Evolutionary conservation across 352 stramenopile species (phyloP).

Genomic region (Globisporangium nagaii): DNA sequence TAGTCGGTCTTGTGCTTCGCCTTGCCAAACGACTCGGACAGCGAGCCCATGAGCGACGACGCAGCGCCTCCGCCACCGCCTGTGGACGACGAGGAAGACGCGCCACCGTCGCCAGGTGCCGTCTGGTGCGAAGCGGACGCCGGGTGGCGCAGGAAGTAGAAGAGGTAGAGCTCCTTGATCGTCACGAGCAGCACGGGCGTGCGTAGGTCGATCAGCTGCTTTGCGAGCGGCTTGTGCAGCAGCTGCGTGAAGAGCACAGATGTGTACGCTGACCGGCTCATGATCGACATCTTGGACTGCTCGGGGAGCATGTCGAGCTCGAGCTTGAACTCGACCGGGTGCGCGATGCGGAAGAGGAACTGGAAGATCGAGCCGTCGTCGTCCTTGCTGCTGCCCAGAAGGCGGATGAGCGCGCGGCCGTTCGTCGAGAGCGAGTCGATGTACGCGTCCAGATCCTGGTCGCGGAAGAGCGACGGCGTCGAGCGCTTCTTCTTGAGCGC

Average conservation of each 20-base stretch:
- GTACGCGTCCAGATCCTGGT: conserved; percentile 53
- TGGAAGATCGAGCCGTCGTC: conserved; percentile 76
- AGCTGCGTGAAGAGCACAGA: conserved; percentile 79
- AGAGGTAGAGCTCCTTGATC: conserved; percentile 81
- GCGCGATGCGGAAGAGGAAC: conserved; percentile 69
- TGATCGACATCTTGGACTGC: conserved; percentile 75
- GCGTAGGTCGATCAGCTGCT: conserved; percentile 72
- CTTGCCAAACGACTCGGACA: conserved; percentile 47
- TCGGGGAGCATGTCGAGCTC: conserved; percentile 73
- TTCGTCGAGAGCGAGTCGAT: conserved; percentile 36
- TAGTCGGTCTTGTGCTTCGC: conserved; percentile 43
- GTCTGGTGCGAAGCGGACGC: conserved; percentile 63
- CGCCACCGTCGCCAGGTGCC: conserved; percentile 17
- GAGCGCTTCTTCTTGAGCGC: conserved; percentile 38
- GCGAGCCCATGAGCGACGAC: conserved; percentile 37
- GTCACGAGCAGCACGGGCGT: conserved; percentile 75
- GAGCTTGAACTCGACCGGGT: conserved; percentile 80
- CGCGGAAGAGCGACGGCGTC: conserved; percentile 25
- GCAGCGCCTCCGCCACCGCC: neutral
- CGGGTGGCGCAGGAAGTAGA: conserved; percentile 82
- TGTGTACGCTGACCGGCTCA: conserved; percentile 54
- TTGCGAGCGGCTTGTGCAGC: conserved; percentile 73
- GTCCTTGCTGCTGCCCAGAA: conserved; percentile 53
- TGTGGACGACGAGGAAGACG: neutral
- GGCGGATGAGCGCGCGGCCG: conserved; percentile 47